Percentiles rank a stretch among this genome's conserved stretches.
Evolutionary conservation across 306 rosid genomes (phyloP).

Genomic region (Cicer yamashitae): DNA sequence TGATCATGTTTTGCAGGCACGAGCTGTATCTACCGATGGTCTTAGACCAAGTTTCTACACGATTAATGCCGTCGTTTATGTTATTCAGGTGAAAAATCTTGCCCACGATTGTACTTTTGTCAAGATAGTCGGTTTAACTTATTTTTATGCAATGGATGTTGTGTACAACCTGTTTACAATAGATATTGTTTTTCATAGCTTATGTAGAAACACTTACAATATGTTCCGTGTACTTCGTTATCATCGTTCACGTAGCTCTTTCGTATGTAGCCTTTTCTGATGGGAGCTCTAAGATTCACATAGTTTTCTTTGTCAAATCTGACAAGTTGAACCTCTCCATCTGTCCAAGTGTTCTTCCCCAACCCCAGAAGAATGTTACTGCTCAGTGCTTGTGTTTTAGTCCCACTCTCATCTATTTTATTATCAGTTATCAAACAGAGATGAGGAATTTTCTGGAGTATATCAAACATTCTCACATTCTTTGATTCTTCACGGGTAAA

Average conservation of each 20-base stretch:
- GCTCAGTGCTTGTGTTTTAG: background rate
- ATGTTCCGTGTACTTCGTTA: background rate
- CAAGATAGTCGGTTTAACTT: conserved; percentile 35
- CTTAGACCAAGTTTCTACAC: conserved; percentile 86
- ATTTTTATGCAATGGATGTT: conserved; percentile 40
- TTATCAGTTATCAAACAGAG: background rate
- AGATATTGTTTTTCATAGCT: background rate
- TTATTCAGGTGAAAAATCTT: conserved; percentile 81
- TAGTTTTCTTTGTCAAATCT: conserved; percentile 33
- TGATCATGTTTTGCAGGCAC: conserved; percentile 69
- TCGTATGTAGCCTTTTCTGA: conserved; percentile 12
- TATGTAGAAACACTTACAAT: background rate
- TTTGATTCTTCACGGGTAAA: background rate
- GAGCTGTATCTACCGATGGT: conserved; percentile 94
- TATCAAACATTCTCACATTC: background rate
- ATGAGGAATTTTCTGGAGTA: conserved; percentile 1
- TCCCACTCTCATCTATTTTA: conserved; percentile 17
- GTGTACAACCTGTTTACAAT: conserved; percentile 11
- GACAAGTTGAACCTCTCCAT: conserved; percentile 20
- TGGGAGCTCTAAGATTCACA: conserved; percentile 8
- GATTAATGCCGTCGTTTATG: conserved; percentile 83
- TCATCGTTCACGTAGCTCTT: background rate
- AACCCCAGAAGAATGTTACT: conserved; percentile 6
- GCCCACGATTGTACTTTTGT: conserved; percentile 35
- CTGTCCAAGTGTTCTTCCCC: background rate